phyloP scores from a whole-genome alignment of 306 rosid species.

The Vigna radiata region DNA sequence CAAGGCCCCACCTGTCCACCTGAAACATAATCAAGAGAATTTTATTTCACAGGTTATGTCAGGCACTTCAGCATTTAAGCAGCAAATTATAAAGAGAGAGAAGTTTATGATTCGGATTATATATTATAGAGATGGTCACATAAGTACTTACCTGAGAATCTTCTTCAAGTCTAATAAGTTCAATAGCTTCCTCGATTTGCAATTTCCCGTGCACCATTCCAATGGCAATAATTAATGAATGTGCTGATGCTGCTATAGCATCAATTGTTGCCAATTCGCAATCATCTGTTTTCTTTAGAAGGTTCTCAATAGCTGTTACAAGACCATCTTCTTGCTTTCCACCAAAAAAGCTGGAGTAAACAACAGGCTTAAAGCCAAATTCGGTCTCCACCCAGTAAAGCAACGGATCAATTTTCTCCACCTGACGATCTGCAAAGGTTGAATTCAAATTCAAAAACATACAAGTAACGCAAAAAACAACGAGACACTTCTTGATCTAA shows the following conservation, averaged over 20 bases:
- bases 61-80: background rate
- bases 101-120: background rate
- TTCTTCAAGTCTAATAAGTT: constrained; percentile 90
- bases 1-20: constrained; percentile 95
- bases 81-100: background rate
- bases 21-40: constrained; percentile 45
- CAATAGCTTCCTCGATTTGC: constrained; percentile 84
- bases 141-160: constrained; percentile 82
- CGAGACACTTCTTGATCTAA: constrained; percentile 23
- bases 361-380: constrained; percentile 82
- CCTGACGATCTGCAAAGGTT: constrained; percentile 70
- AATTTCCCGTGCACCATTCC: constrained; percentile 66
- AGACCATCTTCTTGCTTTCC: constrained; percentile 89
- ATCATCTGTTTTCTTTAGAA: constrained; percentile 71
- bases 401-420: constrained; percentile 83
- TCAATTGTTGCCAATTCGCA: constrained; percentile 88
- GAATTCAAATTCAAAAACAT: constrained; percentile 27
- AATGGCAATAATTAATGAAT: constrained; percentile 73
- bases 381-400: constrained; percentile 83
- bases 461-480: background rate
- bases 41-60: constrained; percentile 20
- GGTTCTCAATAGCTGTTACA: constrained; percentile 60
- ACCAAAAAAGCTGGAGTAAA: constrained; percentile 75
- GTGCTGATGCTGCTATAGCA: constrained; percentile 82
- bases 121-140: background rate